Evolutionary conservation across 164 flowering plant species (phyloP), one percentile per base, ranked within the genome.

Genomic region (Malania oleifera): DNA sequence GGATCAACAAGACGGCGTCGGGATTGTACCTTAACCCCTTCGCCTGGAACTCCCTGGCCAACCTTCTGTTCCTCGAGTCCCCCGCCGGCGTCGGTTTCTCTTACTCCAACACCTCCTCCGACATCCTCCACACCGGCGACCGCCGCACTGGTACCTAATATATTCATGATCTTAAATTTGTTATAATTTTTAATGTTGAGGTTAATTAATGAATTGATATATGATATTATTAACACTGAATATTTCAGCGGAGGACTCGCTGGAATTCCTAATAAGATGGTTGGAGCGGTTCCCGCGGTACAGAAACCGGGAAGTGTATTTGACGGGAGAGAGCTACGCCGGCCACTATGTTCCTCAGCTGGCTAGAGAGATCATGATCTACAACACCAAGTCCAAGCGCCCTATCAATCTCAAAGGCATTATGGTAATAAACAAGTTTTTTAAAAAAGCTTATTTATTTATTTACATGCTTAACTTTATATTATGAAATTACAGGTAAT

Each of bases 31-130:
- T 83, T 14, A 91, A 88, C 80, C 84, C 80, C 55, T 83, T 81
- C 72, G 82, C 96, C 7, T 91, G 96, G 96, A 88, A 86, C 83
- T 55, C 71, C 7, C 78, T 48, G 24, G 90, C 98, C 13, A 91
- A 91, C 66, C 80, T 86, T 47, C 72, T 91, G 48, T 88, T 88
- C 70, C 61, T 91, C 23, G 98, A 91, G 69, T 59, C 95, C 40
- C 98, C 98, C 0, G 96, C 98, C 6, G 98, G 98, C 4, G 98
- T 91, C 23, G 98, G 98, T 35, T 91, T 84, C 80, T 91, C 98
- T 26, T 91, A 88, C 78, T 69, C 62, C 76, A 91, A 88, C 72
- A 73, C 64, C 8, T 79, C 91, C 41, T 75, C 87, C 0, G 95
- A 88, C 55, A 76, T 88, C 45, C 54, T 74, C 20, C 71, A 83